Evolutionary conservation across 2,329 filamentous ascomycete genomes (phyloP), one percentile per base, ranked within the genome.

Genomic region (Phyllosticta ampelicida): DNA sequence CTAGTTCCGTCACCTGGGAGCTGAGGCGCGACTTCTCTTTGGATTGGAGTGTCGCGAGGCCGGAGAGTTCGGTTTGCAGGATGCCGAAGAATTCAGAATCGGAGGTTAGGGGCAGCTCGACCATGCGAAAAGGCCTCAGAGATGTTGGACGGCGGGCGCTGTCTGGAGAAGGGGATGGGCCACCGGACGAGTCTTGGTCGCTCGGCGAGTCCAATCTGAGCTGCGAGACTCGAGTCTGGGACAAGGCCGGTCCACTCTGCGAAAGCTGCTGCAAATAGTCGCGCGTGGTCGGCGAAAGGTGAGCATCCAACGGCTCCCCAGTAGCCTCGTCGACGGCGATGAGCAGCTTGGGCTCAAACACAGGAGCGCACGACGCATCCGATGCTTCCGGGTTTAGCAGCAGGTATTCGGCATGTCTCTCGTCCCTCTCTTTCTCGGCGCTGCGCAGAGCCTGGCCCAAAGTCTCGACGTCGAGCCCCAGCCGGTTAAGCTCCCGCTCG

Each of bases 81-180:
- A 87, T 82, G 26, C 83, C 79, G 70, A 95, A 95, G 71, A 95
- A 95, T 67, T 90, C 83, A 19, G 80, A 79, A 66, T 94, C 89
- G 21, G 89, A 89, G 1, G 83, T 82, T 2, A 95, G 75, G 18
- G 89, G 86, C 6, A 95, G 81, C 68, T 91, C 85, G n/a, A 95
- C 76, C 60, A 71, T 72, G 21, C 74, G 71, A 63, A 76, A 67
- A 23, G 63, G 18, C 64, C 64, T 44, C 11, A 44, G 4, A 8
- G 13, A 4, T 44, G 36, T 16, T n/a, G 11, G 36, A 64, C 6
- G 52, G 29, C 13, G 36, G 10, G 48, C 13, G 13, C 19, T 18
- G 6, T 51, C 56, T 21, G 21, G 19, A 18, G 19, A 11, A 16
- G 19, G 49, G 2, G 19, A 21, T 20, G 11, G 18, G 6, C 18